Base-by-base conservation (phyloP, 129 eudicot genomes). In the Daucus carota region DNA sequence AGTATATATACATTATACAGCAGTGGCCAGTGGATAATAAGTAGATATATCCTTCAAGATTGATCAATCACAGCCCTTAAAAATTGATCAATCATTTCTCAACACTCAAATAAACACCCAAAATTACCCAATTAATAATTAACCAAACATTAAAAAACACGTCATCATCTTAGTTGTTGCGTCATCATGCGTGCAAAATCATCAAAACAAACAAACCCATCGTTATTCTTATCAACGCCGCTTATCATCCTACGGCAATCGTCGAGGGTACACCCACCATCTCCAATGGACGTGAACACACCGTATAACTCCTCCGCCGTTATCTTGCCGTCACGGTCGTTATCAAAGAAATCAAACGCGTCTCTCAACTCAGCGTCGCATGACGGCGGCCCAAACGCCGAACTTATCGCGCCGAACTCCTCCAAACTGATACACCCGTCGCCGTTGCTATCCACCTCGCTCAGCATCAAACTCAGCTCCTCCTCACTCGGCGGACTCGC, bases 191-290 rank as follows among this genome's bases (percentile, higher is more conserved):
- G 79, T 32, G 80, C 45, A 52, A 92, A 92, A 83, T 92, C 98
- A 84, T 82, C 86, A 69, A 90, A 90, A 72, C 98, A 92, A 15
- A 92, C 98, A 80, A 90, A 80, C 41, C 98, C 98, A 41, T 92
- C 96, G 1, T 87, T 89, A 47, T 86, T 88, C n/a, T 52, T 80
- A 59, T 88, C 96, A 63, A 90, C 98, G 11, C 94, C 84, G 2
- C 73, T 82, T 60, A 92, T 92, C 98, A 92, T 92, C 41, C 92
- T 83, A 80, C 80, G 84, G 82, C 98, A 92, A 17, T 92, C 98
- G 70, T 90, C 98, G 57, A 90, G 70, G 75, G 90, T 83, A 86
- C 96, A 92, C 86, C 70, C 66, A 29, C 70, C 88, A 36, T 77
- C 98, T 4, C 96, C 92, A 43, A 92, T 81, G 38, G 87, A 43